Base-by-base conservation (phyloP, 495 filamentous ascomycete species). In the Saxophila tyrrhenica region DNA sequence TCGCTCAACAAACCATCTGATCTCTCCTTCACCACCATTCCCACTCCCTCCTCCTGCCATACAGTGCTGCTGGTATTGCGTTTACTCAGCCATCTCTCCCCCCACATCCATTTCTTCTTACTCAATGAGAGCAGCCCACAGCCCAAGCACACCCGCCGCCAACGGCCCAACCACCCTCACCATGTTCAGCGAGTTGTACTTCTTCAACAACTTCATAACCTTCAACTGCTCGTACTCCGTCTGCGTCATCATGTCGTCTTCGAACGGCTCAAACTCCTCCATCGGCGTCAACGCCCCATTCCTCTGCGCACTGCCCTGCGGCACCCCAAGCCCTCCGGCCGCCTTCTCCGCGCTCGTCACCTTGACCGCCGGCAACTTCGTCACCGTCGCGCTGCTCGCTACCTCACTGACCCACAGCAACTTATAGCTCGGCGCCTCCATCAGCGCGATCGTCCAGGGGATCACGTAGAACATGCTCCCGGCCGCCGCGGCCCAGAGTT, bases 171-270 rank as follows among this genome's bases (percentile, higher is more conserved):
- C 21, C 53, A 44, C 45, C 53, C 53, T 20, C 35, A 50, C 46
- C 3, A 39, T 20, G 23, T 50, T 56, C 29, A 41, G 29, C 29
- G 20, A 22, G 22, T 50, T 49, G 35, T 35, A 56, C 32, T 23
- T 43, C 53, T 56, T 49, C 32, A 56, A n/a, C 21, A 56, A 41
- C 25, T 49, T 50, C 16, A 42, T 50, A 10, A 49, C 46, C 53
- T 56, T 56, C 21, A 50, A 49, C 35, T 48, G 46, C 53, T 50
- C 53, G 25, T 48, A 49, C 48, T 56, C 53, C 44, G 29, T 47
- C 45, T 56, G 39, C 17, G 41, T 29, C 45, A 47, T 43, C 29
- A 50, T 15, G 15, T 25, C 47, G 38, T 56, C 53, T 17, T 39
- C 48, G 20, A 50, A 50, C 24, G 48, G 48, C 29, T 50, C 48